Evolutionary conservation across 495 filamentous ascomycete genomes (phyloP).

Genomic region (Xylaria cubensis): DNA sequence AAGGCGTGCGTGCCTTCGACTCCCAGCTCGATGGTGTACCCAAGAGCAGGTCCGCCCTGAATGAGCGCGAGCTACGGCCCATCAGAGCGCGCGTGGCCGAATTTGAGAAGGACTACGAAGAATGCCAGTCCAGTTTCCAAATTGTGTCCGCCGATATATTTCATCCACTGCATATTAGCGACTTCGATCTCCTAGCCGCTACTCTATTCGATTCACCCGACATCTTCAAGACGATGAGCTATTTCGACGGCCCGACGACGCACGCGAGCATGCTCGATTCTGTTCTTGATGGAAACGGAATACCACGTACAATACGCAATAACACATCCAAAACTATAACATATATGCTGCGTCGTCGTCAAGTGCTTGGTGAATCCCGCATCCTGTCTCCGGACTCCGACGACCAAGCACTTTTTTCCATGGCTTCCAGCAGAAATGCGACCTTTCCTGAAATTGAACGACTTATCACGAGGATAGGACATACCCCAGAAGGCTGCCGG

Average conservation of each 20-base stretch:
- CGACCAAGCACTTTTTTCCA: conserved; percentile 1
- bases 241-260: neutral
- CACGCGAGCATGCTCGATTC: neutral
- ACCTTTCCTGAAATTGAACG: conserved; percentile 30
- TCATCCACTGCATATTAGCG: conserved; percentile 32
- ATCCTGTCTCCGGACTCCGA: neutral
- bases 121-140: conserved; percentile 7
- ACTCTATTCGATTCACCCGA: conserved; percentile 27
- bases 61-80: conserved; percentile 1
- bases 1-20: conserved; percentile 34
- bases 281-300: conserved; percentile 32
- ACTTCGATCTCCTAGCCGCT: conserved; percentile 39
- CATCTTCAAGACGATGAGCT: neutral
- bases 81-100: conserved; percentile 24
- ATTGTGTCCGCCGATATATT: conserved; percentile 14
- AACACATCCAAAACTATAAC: conserved; percentile 11
- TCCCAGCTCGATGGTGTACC: conserved; percentile 27
- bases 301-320: conserved; percentile 25
- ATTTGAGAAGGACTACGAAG: conserved; percentile 31
- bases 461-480: conserved; percentile 26
- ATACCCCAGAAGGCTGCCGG: conserved; percentile 28
- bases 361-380: neutral
- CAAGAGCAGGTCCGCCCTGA: neutral
- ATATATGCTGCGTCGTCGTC: conserved; percentile 33
- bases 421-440: neutral